These are phyloP conservation scores for Ophiosphaerella herpotricha DNA, from an alignment of 2,329 filamentous ascomycete species.

Conservation along the genomic window DNA sequence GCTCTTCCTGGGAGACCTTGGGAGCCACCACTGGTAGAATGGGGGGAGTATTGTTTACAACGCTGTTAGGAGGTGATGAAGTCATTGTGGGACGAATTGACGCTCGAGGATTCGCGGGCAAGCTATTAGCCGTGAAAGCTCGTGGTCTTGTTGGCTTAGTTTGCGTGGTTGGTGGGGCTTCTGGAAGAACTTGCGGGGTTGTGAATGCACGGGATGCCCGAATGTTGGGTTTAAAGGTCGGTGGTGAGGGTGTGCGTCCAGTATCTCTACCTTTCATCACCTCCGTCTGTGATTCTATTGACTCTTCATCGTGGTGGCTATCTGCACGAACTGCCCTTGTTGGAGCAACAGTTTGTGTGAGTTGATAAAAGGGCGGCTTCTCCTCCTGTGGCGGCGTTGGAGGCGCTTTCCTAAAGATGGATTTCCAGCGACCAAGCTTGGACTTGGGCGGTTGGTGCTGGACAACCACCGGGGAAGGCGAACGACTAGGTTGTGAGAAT, in stretches of 20 bases:
- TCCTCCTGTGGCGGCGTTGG: conserved; percentile 25
- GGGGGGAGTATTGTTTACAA: conserved; percentile 6
- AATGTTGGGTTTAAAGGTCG: conserved; percentile 36
- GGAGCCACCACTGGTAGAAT: conserved; percentile 26
- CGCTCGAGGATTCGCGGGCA: conserved; percentile 17
- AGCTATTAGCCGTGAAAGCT: conserved; percentile 22
- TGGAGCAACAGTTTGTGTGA: conserved; percentile 29
- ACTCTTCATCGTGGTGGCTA: conserved; percentile 39
- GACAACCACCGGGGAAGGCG: conserved; percentile 11
- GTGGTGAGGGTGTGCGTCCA: conserved; percentile 26
- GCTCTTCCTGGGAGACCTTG: conserved; percentile 9
- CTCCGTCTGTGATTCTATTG: conserved; percentile 17
- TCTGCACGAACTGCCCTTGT: conserved; percentile 29
- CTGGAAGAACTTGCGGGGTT: conserved; percentile 13
- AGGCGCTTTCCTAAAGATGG: conserved; percentile 42
- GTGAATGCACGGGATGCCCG: conserved; percentile 33
- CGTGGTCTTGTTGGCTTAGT: conserved; percentile 11
- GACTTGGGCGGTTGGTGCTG: conserved; percentile 31
- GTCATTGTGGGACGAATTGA: conserved; percentile 20
- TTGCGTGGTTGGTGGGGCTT: conserved; percentile 5
- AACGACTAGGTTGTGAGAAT: conserved; percentile 5
- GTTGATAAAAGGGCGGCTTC: conserved; percentile 42
- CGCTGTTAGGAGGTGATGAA: conserved; percentile 20
- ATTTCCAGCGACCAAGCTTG: conserved; percentile 47
- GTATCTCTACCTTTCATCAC: conserved; percentile 22